Percentiles rank a stretch among this genome's conserved stretches.
phyloP scores from a whole-genome alignment of 2,329 filamentous ascomycete genomes.

The Mollisia scopiformis region DNA sequence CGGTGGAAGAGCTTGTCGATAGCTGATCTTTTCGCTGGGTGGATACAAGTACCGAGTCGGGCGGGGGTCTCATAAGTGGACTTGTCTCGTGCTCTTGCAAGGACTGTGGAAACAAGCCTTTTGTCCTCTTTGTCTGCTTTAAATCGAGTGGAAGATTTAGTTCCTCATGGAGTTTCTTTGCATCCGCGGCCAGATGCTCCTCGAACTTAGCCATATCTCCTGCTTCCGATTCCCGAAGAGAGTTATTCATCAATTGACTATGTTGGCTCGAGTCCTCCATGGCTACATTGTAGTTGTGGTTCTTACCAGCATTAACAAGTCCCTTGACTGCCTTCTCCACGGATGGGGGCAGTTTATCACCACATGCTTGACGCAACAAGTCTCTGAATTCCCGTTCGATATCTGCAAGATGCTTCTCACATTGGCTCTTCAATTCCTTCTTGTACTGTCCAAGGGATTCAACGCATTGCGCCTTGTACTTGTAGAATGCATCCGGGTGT shows the following conservation, averaged over 20 bases:
- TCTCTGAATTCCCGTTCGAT: conserved; percentile 6
- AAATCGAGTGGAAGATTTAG: too few species aligned
- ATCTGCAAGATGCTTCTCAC: conserved; percentile 1
- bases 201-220: background rate
- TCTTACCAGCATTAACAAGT: background rate
- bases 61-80: too few species aligned
- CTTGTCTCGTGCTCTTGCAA: too few species aligned
- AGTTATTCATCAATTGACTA: background rate
- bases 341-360: background rate
- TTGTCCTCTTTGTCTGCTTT: too few species aligned
- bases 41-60: too few species aligned
- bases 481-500: background rate
- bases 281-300: background rate
- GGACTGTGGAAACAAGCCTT: too few species aligned
- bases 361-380: background rate
- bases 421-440: conserved; percentile 8
- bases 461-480: conserved; percentile 33
- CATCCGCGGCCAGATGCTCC: background rate
- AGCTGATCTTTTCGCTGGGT: too few species aligned
- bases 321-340: background rate
- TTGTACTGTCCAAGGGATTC: background rate
- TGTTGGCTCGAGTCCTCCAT: background rate
- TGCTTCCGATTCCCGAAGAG: background rate
- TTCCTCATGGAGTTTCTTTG: too few species aligned
- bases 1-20: too few species aligned